Percentiles rank a stretch among this genome's conserved stretches.
Evolutionary conservation across 1,284 basidiomycete species (phyloP).

Genomic region (Papiliotrema flavescens): DNA sequence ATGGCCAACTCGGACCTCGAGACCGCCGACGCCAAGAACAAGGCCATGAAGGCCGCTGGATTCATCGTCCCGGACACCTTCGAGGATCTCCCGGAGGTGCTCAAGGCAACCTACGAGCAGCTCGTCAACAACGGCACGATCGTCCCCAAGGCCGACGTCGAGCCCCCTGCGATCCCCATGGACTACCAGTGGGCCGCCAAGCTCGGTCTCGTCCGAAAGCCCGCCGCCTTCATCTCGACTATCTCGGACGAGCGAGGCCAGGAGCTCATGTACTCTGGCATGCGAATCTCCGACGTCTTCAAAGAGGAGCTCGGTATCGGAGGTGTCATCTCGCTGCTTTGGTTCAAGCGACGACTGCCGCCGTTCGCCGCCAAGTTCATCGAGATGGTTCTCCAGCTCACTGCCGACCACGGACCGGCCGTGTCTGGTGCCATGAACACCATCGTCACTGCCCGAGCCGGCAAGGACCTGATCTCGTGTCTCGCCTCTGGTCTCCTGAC

Average conservation of each 20-base stretch:
- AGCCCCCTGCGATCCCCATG: slow-evolving; percentile 95
- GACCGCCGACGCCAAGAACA: slow-evolving; percentile 97
- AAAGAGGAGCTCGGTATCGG: slow-evolving; percentile 96
- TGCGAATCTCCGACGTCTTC: slow-evolving; percentile 98
- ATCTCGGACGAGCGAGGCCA: slow-evolving; percentile 99
- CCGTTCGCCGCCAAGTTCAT: slow-evolving; percentile 77
- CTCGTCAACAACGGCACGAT: slow-evolving; percentile 73
- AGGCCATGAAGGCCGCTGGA: slow-evolving; percentile 88
- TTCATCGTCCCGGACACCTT: slow-evolving; percentile 98
- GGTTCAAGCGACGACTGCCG: slow-evolving; percentile 86
- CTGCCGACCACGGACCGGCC: slow-evolving; percentile 96
- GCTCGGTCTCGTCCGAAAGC: slow-evolving; percentile 96
- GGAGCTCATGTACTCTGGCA: slow-evolving; percentile 96
- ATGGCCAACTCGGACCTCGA: slow-evolving; percentile 98
- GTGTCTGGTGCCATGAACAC: slow-evolving; percentile 94
- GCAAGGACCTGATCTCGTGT: slow-evolving; percentile 97
- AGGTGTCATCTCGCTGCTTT: slow-evolving; percentile 91
- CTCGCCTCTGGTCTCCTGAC: slow-evolving; percentile 94
- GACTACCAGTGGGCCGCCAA: slow-evolving; percentile 99
- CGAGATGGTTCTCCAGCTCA: slow-evolving; percentile 99
- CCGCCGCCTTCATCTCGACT: slow-evolving; percentile 98
- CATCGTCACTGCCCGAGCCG: slow-evolving; percentile 96
- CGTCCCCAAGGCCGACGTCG: slow-evolving; percentile 70
- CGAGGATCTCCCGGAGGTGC: slow-evolving; percentile 83
- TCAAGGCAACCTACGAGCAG: slow-evolving; percentile 79